These are phyloP conservation scores for Cercospora janseana DNA, from an alignment of 2,329 filamentous ascomycete genomes.

Conservation along the genomic window DNA sequence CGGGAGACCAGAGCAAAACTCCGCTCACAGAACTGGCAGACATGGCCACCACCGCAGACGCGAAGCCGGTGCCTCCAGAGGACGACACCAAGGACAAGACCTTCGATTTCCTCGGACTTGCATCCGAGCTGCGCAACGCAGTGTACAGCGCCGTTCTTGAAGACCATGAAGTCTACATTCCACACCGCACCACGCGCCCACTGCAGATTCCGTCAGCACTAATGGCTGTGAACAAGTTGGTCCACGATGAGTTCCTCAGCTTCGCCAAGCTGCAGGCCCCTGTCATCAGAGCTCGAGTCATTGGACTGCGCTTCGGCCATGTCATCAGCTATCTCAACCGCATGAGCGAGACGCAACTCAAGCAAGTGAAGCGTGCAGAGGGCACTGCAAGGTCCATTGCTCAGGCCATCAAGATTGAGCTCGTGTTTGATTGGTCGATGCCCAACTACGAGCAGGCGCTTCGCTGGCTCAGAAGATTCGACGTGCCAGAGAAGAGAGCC, in stretches of 20 bases:
- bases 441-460: no score
- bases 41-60: not conserved
- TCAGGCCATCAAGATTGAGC: not conserved
- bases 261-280: not conserved
- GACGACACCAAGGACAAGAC: not conserved
- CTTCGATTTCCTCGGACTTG: constrained; percentile 4
- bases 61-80: not conserved
- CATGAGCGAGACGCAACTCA: constrained; percentile 5
- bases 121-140: constrained; percentile 1
- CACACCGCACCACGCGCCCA: not conserved
- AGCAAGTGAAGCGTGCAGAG: not conserved
- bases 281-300: not conserved
- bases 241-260: constrained; percentile 6
- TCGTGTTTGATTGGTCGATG: no score
- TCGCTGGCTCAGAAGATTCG: no score
- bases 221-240: constrained; percentile 6
- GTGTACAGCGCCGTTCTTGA: constrained; percentile 2
- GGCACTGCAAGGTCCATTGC: not conserved
- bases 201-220: not conserved
- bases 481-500: no score
- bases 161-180: not conserved
- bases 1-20: not conserved
- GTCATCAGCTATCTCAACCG: constrained; percentile 14
- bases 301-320: constrained; percentile 17
- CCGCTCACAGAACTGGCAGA: not conserved